phyloP scores from a whole-genome alignment of 208 protist species.

The Wallacemonas sp. region DNA sequence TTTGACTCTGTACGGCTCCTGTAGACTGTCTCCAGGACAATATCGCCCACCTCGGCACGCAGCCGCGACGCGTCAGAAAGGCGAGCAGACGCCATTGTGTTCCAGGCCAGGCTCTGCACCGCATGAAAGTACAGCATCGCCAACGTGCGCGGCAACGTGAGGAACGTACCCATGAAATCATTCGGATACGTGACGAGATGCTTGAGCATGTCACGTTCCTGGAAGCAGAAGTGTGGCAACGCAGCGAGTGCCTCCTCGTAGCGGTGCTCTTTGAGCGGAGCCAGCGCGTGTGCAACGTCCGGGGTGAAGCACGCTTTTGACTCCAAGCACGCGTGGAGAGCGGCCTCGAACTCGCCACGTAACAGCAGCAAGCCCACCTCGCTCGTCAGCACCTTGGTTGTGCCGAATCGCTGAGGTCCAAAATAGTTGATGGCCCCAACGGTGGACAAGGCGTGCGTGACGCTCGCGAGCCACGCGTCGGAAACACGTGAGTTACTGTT shows the following conservation, averaged over 20 bases:
- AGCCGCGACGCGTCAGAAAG: conserved; percentile 44
- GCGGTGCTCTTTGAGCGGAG: conserved; percentile 27
- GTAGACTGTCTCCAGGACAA: conserved; percentile 72
- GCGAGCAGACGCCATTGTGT: conserved; percentile 87
- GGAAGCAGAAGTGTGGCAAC: conserved; percentile 73
- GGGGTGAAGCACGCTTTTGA: conserved; percentile 62
- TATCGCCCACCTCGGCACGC: conserved; percentile 67
- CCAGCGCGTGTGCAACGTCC: conserved; percentile 36
- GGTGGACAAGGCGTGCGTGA: conserved; percentile 28
- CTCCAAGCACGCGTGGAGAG: conserved; percentile 68
- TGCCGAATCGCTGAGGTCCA: conserved; percentile 95
- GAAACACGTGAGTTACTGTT: neutral
- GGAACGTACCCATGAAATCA: conserved; percentile 76
- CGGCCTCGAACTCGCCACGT: conserved; percentile 61
- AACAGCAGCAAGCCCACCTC: conserved; percentile 88
- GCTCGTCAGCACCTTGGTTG: conserved; percentile 89
- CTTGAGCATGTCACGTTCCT: conserved; percentile 84
- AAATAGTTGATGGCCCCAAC: conserved; percentile 95
- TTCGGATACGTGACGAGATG: conserved; percentile 60
- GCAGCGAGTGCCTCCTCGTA: conserved; percentile 52
- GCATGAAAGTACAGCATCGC: conserved; percentile 94
- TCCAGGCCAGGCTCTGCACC: conserved; percentile 94
- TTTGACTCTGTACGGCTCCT: neutral
- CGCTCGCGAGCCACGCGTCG: conserved; percentile 16
- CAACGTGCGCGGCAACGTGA: conserved; percentile 80